Evolutionary conservation across 495 filamentous ascomycete species (phyloP).

Genomic region (Achaetomiella virescens): DNA sequence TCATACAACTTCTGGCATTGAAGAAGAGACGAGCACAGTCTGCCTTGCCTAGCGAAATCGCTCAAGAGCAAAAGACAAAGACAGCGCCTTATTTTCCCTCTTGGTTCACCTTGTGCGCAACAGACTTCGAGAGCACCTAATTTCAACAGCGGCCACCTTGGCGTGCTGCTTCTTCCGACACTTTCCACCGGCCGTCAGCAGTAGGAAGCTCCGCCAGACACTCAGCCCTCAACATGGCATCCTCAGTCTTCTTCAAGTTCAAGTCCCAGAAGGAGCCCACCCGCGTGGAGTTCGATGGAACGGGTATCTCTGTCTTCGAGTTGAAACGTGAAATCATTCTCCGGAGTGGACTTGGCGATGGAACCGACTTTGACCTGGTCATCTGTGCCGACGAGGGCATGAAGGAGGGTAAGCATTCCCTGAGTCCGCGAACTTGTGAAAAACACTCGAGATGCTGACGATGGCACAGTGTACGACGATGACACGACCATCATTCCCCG

Average conservation of each 20-base stretch:
- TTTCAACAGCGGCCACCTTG: constrained; percentile 12
- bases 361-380: constrained; percentile 91
- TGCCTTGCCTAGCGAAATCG: constrained; percentile 11
- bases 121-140: constrained; percentile 14
- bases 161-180: neutral
- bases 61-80: constrained; percentile 22
- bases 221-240: constrained; percentile 64
- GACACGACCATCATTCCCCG: constrained; percentile 92
- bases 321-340: constrained; percentile 96
- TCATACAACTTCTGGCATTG: constrained; percentile 40
- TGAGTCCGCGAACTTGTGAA: neutral
- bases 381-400: constrained; percentile 81
- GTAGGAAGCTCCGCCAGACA: constrained; percentile 5
- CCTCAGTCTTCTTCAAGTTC: constrained; percentile 99
- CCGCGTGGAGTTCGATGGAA: constrained; percentile 93
- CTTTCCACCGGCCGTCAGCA: neutral
- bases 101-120: constrained; percentile 32
- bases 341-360: constrained; percentile 86
- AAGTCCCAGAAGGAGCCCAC: constrained; percentile 96
- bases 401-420: constrained; percentile 68
- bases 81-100: constrained; percentile 30
- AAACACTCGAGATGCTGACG: constrained; percentile 19
- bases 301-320: constrained; percentile 97
- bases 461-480: constrained; percentile 77
- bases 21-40: constrained; percentile 32